A percentile compares a stretch with the other conserved stretches of the same genome.
These are phyloP conservation scores for Baorangia bicolor DNA, from an alignment of 768 basidiomycete species.

Conservation along the genomic window DNA sequence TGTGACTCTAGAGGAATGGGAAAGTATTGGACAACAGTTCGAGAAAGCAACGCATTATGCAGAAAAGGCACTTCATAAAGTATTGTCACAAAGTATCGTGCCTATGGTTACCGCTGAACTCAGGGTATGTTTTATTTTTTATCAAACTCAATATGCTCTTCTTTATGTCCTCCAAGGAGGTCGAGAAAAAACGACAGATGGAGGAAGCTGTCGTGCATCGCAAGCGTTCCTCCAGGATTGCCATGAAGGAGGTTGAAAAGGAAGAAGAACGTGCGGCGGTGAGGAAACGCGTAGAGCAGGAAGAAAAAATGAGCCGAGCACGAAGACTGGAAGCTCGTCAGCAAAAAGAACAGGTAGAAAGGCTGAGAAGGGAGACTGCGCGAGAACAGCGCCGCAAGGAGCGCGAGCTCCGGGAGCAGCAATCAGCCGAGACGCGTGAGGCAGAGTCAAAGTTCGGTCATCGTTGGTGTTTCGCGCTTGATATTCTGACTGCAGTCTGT, in stretches of 20 bases:
- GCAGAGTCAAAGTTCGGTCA: constrained; percentile 14
- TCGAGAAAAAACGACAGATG: constrained; percentile 56
- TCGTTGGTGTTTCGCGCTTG: neutral
- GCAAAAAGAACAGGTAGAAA: constrained; percentile 56
- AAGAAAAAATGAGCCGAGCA: constrained; percentile 64
- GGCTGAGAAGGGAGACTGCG: constrained; percentile 54
- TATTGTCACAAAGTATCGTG: constrained; percentile 62
- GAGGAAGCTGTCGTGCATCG: constrained; percentile 80
- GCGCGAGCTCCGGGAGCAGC: constrained; percentile 33
- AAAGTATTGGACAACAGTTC: constrained; percentile 72
- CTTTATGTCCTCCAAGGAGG: constrained; percentile 45
- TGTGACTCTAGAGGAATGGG: constrained; percentile 82
- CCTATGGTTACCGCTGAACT: constrained; percentile 70
- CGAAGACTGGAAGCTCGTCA: constrained; percentile 55
- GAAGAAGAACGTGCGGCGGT: constrained; percentile 67
- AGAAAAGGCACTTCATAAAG: constrained; percentile 76
- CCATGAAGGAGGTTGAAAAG: constrained; percentile 74
- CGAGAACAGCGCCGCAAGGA: constrained; percentile 49
- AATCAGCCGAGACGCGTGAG: constrained; percentile 11
- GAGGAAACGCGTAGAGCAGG: constrained; percentile 61
- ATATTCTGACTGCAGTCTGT: constrained; percentile 14
- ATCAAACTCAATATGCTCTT: neutral
- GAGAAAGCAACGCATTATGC: constrained; percentile 72
- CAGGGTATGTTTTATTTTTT: constrained; percentile 41
- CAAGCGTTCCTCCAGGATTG: constrained; percentile 89